These are phyloP conservation scores for Rhytidhysteron rufulum DNA, from an alignment of 2,329 filamentous ascomycete genomes.

Conservation along the genomic window DNA sequence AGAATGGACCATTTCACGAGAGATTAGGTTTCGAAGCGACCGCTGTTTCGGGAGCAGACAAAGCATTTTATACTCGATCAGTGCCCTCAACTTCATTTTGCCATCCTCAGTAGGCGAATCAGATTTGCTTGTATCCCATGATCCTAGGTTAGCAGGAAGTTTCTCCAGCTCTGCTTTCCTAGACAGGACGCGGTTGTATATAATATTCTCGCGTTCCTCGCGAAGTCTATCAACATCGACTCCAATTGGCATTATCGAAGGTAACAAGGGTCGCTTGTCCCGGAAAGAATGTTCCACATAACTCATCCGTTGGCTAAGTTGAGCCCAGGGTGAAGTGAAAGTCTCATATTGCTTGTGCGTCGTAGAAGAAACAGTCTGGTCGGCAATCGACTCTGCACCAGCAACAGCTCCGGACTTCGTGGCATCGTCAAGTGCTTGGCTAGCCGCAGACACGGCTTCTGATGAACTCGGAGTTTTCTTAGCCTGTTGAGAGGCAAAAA, in stretches of 20 bases:
- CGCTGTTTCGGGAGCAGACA: slow-evolving; percentile 85
- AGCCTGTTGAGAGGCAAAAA: slow-evolving; percentile 68
- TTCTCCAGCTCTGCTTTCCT: slow-evolving; percentile 80
- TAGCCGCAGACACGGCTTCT: slow-evolving; percentile 40
- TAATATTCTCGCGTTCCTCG: slow-evolving; percentile 79
- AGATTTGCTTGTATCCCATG: slow-evolving; percentile 73
- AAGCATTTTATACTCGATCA: slow-evolving; percentile 94
- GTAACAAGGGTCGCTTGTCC: slow-evolving; percentile 73
- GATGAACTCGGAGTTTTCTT: slow-evolving; percentile 45
- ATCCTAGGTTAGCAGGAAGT: slow-evolving; percentile 78
- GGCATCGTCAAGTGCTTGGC: slow-evolving; percentile 51
- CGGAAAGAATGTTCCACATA: slow-evolving; percentile 77
- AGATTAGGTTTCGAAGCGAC: slow-evolving; percentile 78
- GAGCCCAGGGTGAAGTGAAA: slow-evolving; percentile 45
- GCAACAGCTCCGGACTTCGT: slow-evolving; percentile 40
- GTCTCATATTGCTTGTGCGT: slow-evolving; percentile 59
- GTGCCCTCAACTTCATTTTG: slow-evolving; percentile 73
- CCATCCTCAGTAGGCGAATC: slow-evolving; percentile 72
- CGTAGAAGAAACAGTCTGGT: slow-evolving; percentile 25
- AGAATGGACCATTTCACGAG: slow-evolving; percentile 88
- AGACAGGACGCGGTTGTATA: slow-evolving; percentile 86
- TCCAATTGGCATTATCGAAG: slow-evolving; percentile 83
- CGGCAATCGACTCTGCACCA: slow-evolving; percentile 38
- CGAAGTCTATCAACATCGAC: slow-evolving; percentile 82
- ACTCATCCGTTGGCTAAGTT: slow-evolving; percentile 59